A percentile compares a stretch with the other conserved stretches of the same genome.
Evolutionary conservation across 345 rosid species (phyloP).

Genomic region (Rhodomyrtus tomentosa): DNA sequence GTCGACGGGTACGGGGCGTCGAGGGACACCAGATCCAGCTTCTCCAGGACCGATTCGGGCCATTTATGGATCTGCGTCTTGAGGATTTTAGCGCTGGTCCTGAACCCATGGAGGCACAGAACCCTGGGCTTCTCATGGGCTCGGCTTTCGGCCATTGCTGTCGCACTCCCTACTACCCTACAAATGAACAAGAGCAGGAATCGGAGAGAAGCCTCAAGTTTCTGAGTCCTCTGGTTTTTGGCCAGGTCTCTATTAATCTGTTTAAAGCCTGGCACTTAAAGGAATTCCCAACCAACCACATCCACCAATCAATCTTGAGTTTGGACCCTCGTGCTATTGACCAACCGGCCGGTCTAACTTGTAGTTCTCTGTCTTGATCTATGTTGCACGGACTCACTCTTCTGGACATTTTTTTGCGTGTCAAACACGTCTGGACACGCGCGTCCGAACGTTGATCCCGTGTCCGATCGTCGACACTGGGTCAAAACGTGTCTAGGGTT

Average conservation of each 20-base stretch:
- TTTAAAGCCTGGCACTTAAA: neutral
- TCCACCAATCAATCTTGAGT: neutral
- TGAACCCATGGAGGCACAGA: constrained; percentile 47
- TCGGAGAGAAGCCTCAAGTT: neutral
- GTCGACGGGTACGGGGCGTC: constrained; percentile 32
- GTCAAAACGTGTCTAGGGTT: no score
- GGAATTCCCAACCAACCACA: neutral
- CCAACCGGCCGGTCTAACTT: neutral
- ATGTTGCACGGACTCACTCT: no score
- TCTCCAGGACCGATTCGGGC: constrained; percentile 25
- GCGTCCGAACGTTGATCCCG: no score
- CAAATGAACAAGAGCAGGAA: neutral
- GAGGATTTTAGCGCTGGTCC: constrained; percentile 38
- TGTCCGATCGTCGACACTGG: no score
- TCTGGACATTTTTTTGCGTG: no score
- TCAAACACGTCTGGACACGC: no score
- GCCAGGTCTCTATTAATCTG: neutral
- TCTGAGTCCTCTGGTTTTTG: neutral
- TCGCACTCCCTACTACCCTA: neutral
- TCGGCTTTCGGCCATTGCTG: neutral
- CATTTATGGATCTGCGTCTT: constrained; percentile 19
- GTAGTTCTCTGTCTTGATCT: neutral
- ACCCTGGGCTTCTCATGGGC: constrained; percentile 21
- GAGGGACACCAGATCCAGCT: constrained; percentile 31
- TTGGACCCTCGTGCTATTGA: neutral